Evolutionary conservation across 129 eudicot species (phyloP), one percentile per base, ranked within the genome.

Genomic region (Centella asiatica): DNA sequence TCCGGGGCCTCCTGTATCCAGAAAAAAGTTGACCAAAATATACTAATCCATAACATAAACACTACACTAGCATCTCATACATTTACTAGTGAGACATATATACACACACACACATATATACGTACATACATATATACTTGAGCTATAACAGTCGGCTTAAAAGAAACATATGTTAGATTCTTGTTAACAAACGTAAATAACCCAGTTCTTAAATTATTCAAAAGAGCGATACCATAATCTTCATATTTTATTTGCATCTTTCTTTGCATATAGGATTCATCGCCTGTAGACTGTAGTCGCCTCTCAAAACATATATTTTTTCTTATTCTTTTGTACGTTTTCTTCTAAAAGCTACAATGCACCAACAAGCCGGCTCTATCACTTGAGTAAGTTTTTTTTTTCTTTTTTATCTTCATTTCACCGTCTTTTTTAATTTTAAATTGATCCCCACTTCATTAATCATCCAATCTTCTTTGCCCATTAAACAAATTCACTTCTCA

Each of bases 361-460:
- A 45, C 15, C 48, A 33, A 60, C 49, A 23, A 29, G 68, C 68
- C 68, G 68, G 68, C 68, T 47, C 17, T 44, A 17, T 44, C 7
- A 44, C 34, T 7, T 1, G 17, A 45, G 32, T 60, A 28, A 40
- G 7, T 25, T 17, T 18, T 54, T n/a, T n/a, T n/a, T n/a, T 9
- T 4, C 1, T 42, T 14, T 52, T 42, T 44, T 26, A 42, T 36
- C 67, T 39, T 44, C 54, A 40, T 44, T 62, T 44, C 27, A 46
- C 40, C n/a, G 54, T 44, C 57, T 63, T 18, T 27, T 14, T 25
- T 27, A 1, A 10, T 34, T 45, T 18, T 14, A 14, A 32, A 15
- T 39, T 60, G 51, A 60, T 60, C 32, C 51, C 33, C 48, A 20
- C 34, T 60, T 39, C 26, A 44, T 12, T 25, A 61, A n/a, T 24